Evolutionary conservation across 2,329 filamentous ascomycete genomes (phyloP), one percentile per base, ranked within the genome.

Genomic region (Claviceps digitariae): DNA sequence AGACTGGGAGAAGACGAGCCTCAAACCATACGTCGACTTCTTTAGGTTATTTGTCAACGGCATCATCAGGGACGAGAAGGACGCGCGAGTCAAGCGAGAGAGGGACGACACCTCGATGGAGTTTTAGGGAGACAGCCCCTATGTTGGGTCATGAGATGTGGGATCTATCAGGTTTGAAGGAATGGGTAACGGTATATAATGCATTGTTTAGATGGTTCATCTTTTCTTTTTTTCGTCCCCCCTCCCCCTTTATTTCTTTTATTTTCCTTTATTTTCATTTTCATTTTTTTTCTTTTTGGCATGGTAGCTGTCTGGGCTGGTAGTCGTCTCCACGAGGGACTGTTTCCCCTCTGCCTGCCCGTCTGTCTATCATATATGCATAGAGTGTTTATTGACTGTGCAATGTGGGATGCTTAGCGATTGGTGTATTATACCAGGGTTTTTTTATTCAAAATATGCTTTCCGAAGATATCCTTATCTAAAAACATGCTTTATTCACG

Each of bases 1-100:
- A 59, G 93, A 98, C 65, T 97, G 91, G 83, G 91, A 98, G 71
- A 98, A 97, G 80, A 98, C 93, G 25, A 89, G 88, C 59, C 69
- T 98, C 64, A 95, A 86, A 72, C 89, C 90, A 9, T 97, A 95
- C 66, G 82, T 97, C 38, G 90, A 97, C 54, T 84, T 85, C 60
- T 97, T 98, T 69, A 79, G 86, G 60, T 78, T 76, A 0, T 95
- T 96, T 69, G 88, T 97, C 8, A 77, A 81, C 10, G 77, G 73
- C 0, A 67, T 98, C 53, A 76, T 96, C 67, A 90, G 84, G 67
- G 91, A 95, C 55, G 83, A 84, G 66, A 74, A 74, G 57, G 82
- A 74, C 53, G 64, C 68, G 4, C 72, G 67, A 58, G 69, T 79
- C 5, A 82, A 82, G 71, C 64, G 78, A 55, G 78, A 82, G 64